Conservation (phyloP, 31 red algal species). For the Endocladia muricata region DNA sequence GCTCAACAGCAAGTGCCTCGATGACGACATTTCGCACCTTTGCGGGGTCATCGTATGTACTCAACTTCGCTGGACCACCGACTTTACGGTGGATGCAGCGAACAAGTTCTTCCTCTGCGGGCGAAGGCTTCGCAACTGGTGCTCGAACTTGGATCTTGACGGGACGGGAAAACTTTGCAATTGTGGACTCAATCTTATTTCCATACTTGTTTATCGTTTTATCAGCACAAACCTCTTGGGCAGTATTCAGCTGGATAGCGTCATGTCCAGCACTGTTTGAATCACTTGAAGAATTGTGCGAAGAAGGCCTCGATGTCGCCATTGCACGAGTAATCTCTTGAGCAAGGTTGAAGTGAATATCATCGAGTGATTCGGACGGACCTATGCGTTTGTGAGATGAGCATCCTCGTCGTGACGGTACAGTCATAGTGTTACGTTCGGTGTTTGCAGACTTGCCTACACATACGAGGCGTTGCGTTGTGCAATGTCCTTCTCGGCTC, state of each 20-base stretch:
- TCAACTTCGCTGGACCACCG: constrained; percentile 54
- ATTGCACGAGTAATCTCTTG: constrained; percentile 35
- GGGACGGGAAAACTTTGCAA: constrained; percentile 3
- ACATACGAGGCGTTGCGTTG: no score
- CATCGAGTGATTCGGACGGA: constrained; percentile 33
- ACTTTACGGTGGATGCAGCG: constrained; percentile 53
- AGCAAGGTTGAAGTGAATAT: constrained; percentile 43
- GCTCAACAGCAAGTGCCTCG: constrained; percentile 48
- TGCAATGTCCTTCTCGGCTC: no score
- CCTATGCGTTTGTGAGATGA: background rate
- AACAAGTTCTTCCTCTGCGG: constrained; percentile 53
- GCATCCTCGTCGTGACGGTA: no score
- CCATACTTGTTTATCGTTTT: background rate
- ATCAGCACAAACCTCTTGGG: no score
- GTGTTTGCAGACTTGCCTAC: no score
- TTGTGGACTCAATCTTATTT: background rate
- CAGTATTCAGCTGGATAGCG: background rate
- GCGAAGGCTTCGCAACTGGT: constrained; percentile 36
- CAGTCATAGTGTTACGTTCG: no score
- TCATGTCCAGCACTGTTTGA: background rate
- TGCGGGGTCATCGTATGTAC: constrained; percentile 59
- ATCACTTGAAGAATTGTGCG: background rate
- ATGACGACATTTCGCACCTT: constrained; percentile 63
- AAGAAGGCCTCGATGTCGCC: background rate
- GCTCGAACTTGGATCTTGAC: constrained; percentile 7